Percentiles rank a stretch among this genome's conserved stretches.
Evolutionary conservation across 306 rosid genomes (phyloP).

Genomic region (Quercus robur): DNA sequence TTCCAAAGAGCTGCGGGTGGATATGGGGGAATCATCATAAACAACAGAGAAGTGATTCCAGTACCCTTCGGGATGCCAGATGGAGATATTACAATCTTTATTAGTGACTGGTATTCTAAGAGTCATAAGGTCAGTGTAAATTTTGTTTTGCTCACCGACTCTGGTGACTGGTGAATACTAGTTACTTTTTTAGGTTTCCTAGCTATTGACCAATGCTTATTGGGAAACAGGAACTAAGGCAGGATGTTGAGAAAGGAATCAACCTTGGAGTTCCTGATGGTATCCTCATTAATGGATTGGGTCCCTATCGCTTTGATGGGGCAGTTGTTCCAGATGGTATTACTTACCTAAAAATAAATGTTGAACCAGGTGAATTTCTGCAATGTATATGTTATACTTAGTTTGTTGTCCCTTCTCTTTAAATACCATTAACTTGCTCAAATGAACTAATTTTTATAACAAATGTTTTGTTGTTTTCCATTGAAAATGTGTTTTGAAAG

Average conservation of each 20-base stretch:
- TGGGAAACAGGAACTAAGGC: conserved; percentile 61
- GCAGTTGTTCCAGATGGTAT: conserved; percentile 57
- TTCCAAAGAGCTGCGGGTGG: conserved; percentile 96
- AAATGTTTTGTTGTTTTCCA: no score
- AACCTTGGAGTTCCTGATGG: conserved; percentile 79
- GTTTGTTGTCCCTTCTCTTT: neutral
- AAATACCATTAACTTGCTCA: neutral
- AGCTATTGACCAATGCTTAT: conserved; percentile 26
- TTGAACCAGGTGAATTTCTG: conserved; percentile 66
- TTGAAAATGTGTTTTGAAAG: no score
- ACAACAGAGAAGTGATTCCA: conserved; percentile 73
- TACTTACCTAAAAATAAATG: conserved; percentile 65
- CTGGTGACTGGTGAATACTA: neutral
- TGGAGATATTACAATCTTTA: conserved; percentile 80
- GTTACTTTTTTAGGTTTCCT: conserved; percentile 9
- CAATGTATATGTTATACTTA: neutral
- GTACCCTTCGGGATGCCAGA: conserved; percentile 80
- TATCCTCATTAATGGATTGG: conserved; percentile 74
- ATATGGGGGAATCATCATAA: conserved; percentile 78
- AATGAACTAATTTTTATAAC: neutral
- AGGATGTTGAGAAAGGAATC: conserved; percentile 59
- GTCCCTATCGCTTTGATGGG: conserved; percentile 72
- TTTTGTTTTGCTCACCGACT: conserved; percentile 5
- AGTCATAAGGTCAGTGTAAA: conserved; percentile 64
- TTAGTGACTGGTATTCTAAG: conserved; percentile 82